Conservation (phyloP, 1,139 yeast species). For the Groenewaldozyma auringiensis region DNA sequence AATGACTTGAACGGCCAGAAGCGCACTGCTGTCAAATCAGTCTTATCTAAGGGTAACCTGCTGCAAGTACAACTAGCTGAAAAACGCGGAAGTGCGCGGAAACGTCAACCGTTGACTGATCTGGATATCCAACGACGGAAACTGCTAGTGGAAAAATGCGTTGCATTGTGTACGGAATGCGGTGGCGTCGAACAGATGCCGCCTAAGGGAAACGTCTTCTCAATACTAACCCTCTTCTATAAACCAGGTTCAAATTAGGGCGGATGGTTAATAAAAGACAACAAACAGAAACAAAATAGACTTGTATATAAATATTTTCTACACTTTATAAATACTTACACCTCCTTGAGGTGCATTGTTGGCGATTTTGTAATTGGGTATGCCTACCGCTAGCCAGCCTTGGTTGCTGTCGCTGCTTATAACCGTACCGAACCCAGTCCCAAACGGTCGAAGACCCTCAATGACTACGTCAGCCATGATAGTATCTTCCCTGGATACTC, state of each 20-base stretch:
- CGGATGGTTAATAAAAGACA: neutral
- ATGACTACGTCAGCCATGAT: conserved; percentile 17
- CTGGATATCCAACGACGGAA: conserved; percentile 29
- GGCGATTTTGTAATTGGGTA: conserved; percentile 39
- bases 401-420: conserved; percentile 24
- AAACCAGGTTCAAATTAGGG: conserved; percentile 4
- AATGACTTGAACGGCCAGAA: conserved; percentile 30
- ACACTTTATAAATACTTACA: conserved; percentile 18
- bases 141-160: conserved; percentile 22
- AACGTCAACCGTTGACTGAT: conserved; percentile 21
- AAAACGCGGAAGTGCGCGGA: conserved; percentile 25
- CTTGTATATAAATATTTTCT: conserved; percentile 14
- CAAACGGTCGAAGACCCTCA: conserved; percentile 27
- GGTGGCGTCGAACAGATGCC: conserved; percentile 22
- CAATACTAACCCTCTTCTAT: conserved; percentile 20
- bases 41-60: conserved; percentile 26
- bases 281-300: conserved; percentile 9
- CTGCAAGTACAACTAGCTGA: conserved; percentile 23
- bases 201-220: conserved; percentile 21
- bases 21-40: conserved; percentile 31
- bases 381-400: conserved; percentile 35
- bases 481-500: conserved; percentile 1
- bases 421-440: conserved; percentile 37
- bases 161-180: conserved; percentile 21
- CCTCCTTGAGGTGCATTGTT: conserved; percentile 20